Conservation (phyloP, 352 stramenopile genomes). For the Globisporangium spiculum region DNA sequence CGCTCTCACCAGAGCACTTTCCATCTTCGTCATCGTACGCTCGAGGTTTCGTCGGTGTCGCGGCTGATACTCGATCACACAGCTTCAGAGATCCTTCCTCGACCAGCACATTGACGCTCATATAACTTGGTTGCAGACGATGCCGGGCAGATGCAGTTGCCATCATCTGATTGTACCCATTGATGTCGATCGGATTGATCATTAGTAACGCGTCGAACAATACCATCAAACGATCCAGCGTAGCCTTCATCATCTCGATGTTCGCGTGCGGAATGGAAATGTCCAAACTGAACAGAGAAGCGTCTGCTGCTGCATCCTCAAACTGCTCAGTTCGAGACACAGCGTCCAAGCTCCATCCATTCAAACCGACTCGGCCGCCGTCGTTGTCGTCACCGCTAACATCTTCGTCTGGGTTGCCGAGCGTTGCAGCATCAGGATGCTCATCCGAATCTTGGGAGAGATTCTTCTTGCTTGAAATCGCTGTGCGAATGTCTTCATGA, state of each 20-base stretch:
- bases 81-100: slow-evolving; percentile 60
- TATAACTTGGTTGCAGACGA: slow-evolving; percentile 70
- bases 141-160: slow-evolving; percentile 42
- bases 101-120: slow-evolving; percentile 65
- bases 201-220: slow-evolving; percentile 82
- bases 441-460: slow-evolving; percentile 71
- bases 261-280: slow-evolving; percentile 55
- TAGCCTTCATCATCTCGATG: slow-evolving; percentile 59
- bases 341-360: slow-evolving; percentile 76
- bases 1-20: background rate
- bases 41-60: slow-evolving; percentile 8
- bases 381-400: slow-evolving; percentile 81
- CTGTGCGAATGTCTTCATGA: slow-evolving; percentile 41
- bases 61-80: slow-evolving; percentile 39
- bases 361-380: slow-evolving; percentile 70
- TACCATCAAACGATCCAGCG: slow-evolving; percentile 77
- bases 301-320: slow-evolving; percentile 47
- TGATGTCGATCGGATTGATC: slow-evolving; percentile 87
- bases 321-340: slow-evolving; percentile 56
- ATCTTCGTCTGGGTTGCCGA: slow-evolving; percentile 27
- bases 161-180: slow-evolving; percentile 75
- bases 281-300: slow-evolving; percentile 57
- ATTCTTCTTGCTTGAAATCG: slow-evolving; percentile 57
- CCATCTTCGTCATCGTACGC: slow-evolving; percentile 9
- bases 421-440: slow-evolving; percentile 33